These are phyloP conservation scores for Forsythia viridissima DNA, from an alignment of 257 asterid species.

Conservation along the genomic window DNA sequence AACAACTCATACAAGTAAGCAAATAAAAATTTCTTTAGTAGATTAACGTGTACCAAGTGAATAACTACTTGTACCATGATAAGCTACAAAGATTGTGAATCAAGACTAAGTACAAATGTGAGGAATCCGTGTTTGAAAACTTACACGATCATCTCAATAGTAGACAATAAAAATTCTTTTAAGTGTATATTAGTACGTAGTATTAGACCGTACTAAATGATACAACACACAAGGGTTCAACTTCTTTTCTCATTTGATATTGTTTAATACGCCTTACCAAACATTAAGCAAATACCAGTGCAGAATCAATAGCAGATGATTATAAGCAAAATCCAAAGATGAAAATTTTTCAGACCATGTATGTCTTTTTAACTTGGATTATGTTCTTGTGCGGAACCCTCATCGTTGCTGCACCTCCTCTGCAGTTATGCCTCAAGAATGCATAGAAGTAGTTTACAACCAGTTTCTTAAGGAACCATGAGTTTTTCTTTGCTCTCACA, in stretches of 20 bases:
- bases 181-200: no score
- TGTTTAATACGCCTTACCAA: background rate
- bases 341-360: slow-evolving; percentile 62
- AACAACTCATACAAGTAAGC: no score
- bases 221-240: background rate
- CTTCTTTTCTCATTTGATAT: background rate
- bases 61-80: no score
- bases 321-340: background rate
- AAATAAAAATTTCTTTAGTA: no score
- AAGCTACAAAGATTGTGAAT: no score
- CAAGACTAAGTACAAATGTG: slow-evolving; percentile 9
- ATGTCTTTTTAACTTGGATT: slow-evolving; percentile 80
- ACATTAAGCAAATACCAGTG: background rate
- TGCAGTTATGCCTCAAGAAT: slow-evolving; percentile 84
- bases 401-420: slow-evolving; percentile 94
- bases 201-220: background rate
- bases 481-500: slow-evolving; percentile 80
- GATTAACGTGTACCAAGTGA: no score
- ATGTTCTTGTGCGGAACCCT: slow-evolving; percentile 84
- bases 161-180: no score
- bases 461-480: slow-evolving; percentile 77
- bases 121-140: no score
- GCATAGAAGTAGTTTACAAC: slow-evolving; percentile 81
- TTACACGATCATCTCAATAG: no score
- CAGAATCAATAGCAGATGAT: background rate